phyloP scores from a whole-genome alignment of 1,284 basidiomycete species.

The Apiotrichum domesticum region DNA sequence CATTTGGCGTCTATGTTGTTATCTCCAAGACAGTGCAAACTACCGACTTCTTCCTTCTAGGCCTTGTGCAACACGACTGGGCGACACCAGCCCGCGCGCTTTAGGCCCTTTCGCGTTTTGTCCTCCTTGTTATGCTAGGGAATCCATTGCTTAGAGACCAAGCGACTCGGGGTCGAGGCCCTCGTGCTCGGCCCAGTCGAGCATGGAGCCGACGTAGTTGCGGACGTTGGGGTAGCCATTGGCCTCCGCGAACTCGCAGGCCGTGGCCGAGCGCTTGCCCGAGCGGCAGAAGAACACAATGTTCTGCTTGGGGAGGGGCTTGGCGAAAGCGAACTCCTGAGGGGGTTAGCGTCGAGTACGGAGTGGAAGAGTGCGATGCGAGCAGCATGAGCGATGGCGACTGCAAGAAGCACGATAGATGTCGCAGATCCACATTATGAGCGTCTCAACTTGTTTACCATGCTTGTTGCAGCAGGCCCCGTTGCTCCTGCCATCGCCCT shows the following conservation, averaged over 20 bases:
- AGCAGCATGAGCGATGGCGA: too few relatives aligned
- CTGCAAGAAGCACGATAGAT: too few relatives aligned
- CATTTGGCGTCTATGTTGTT: too few relatives aligned
- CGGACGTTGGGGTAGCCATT: slow-evolving; percentile 78
- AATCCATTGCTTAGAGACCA: background rate
- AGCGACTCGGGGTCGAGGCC: slow-evolving; percentile 3
- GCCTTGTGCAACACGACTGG: too few relatives aligned
- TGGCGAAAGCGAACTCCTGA: slow-evolving; percentile 69
- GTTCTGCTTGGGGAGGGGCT: slow-evolving; percentile 69
- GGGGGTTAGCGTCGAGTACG: background rate
- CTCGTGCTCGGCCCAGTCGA: slow-evolving; percentile 67
- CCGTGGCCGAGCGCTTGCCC: slow-evolving; percentile 75
- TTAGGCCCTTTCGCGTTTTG: too few relatives aligned
- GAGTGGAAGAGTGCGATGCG: too few relatives aligned
- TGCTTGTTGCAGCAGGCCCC: too few relatives aligned
- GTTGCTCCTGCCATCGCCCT: background rate
- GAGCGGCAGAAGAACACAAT: slow-evolving; percentile 92
- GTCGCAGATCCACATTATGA: too few relatives aligned
- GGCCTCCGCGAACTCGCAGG: slow-evolving; percentile 73
- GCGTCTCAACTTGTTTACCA: too few relatives aligned
- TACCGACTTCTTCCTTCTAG: too few relatives aligned
- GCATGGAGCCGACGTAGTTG: slow-evolving; percentile 88
- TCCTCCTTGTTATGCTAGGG: background rate
- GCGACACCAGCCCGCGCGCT: too few relatives aligned
- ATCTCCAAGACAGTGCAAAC: too few relatives aligned